A percentile compares a stretch with the other conserved stretches of the same genome.
Evolutionary conservation across 352 stramenopile species (phyloP).

Genomic region (Bremia lactucae): DNA sequence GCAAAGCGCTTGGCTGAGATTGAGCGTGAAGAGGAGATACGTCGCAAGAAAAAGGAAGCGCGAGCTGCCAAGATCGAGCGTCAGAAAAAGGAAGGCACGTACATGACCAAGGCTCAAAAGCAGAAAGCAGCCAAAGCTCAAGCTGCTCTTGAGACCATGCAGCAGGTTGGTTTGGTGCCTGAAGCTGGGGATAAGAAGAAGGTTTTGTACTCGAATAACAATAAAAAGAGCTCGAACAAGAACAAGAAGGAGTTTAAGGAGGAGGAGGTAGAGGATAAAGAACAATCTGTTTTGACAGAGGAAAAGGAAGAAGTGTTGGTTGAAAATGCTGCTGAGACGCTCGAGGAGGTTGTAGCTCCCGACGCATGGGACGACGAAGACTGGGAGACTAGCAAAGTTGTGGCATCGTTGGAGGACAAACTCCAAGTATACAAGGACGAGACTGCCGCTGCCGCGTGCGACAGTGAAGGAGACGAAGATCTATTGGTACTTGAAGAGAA

Average conservation of each 20-base stretch:
- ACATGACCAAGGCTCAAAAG: constrained; percentile 99
- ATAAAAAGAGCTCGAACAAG: constrained; percentile 67
- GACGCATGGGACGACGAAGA: constrained; percentile 81
- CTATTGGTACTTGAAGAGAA: constrained; percentile 90
- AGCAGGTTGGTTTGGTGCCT: constrained; percentile 82
- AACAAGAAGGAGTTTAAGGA: constrained; percentile 25
- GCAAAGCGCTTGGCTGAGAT: constrained; percentile 36
- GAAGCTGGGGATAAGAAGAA: constrained; percentile 81
- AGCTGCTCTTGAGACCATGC: constrained; percentile 87
- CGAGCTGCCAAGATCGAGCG: constrained; percentile 84
- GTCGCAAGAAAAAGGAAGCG: constrained; percentile 76
- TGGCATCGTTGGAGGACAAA: constrained; percentile 75
- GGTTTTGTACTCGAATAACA: constrained; percentile 86
- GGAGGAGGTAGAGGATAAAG: constrained; percentile 27
- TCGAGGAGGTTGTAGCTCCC: constrained; percentile 44
- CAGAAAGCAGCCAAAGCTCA: constrained; percentile 86
- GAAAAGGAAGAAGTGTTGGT: constrained; percentile 54
- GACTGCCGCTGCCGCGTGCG: constrained; percentile 20
- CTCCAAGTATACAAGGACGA: constrained; percentile 44
- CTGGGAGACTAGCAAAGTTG: constrained; percentile 67
- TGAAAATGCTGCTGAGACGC: constrained; percentile 29
- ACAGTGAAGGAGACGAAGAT: constrained; percentile 88
- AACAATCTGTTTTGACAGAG: constrained; percentile 18
- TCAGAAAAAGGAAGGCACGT: constrained; percentile 94
- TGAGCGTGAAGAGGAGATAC: constrained; percentile 42